Conservation (phyloP, 805 yeast species). For the Candida silvicultrix region DNA sequence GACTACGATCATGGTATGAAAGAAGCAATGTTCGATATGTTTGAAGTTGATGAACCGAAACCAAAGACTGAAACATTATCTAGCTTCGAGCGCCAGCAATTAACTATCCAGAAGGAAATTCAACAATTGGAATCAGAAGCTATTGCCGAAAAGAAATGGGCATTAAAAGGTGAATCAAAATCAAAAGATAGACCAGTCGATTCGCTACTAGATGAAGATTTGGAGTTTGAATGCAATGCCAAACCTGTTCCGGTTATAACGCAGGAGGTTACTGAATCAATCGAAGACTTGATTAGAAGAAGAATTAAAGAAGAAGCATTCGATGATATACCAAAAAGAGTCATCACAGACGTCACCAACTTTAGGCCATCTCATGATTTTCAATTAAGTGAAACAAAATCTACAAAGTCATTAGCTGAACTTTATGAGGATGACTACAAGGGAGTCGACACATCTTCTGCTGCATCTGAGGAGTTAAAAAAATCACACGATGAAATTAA, state of each 20-base stretch:
- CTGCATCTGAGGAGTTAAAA: slow-evolving; percentile 55
- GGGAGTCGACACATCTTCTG: slow-evolving; percentile 40
- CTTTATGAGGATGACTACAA: slow-evolving; percentile 82
- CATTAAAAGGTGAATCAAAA: slow-evolving; percentile 86
- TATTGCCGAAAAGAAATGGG: slow-evolving; percentile 88
- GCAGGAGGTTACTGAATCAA: slow-evolving; percentile 73
- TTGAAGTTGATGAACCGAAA: slow-evolving; percentile 32
- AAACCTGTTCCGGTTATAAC: slow-evolving; percentile 97
- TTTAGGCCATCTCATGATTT: slow-evolving; percentile 47
- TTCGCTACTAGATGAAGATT: slow-evolving; percentile 71
- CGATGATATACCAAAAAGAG: slow-evolving; percentile 77
- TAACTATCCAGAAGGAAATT: slow-evolving; percentile 70
- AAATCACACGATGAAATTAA: slow-evolving; percentile 75
- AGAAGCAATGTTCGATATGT: slow-evolving; percentile 54
- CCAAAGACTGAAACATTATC: slow-evolving; percentile 42
- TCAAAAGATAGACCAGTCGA: slow-evolving; percentile 80
- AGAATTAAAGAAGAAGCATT: slow-evolving; percentile 71
- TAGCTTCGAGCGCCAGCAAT: slow-evolving; percentile 79
- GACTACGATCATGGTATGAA: slow-evolving; percentile 54
- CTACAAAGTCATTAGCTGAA: slow-evolving; percentile 85
- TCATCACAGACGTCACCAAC: slow-evolving; percentile 58
- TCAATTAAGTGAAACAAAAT: slow-evolving; percentile 78
- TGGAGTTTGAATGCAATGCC: slow-evolving; percentile 88
- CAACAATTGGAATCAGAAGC: slow-evolving; percentile 77
- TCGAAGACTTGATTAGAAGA: slow-evolving; percentile 84